Conservation (phyloP, 805 yeast species). For the Wickerhamiella sorbophila region DNA sequence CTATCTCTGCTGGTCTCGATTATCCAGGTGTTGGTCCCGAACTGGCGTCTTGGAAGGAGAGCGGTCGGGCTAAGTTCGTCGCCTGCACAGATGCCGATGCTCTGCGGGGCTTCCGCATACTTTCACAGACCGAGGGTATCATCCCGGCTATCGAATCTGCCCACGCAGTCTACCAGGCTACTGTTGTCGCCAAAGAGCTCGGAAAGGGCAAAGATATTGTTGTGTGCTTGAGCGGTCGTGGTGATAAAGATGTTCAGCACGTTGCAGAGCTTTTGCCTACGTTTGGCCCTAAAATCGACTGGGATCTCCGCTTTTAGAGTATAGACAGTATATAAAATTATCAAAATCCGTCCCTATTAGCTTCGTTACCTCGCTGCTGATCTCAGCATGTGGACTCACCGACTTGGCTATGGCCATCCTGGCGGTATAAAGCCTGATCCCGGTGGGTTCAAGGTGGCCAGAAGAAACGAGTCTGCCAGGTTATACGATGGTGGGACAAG, state of each 20-base stretch:
- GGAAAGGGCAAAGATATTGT: conserved; percentile 64
- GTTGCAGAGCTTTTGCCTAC: conserved; percentile 89
- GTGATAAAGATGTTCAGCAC: conserved; percentile 96
- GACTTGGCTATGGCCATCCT: conserved; percentile 9
- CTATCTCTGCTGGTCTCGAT: conserved; percentile 96
- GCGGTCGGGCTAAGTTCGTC: conserved; percentile 79
- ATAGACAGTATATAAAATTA: too few relatives aligned
- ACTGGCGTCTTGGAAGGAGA: conserved; percentile 84
- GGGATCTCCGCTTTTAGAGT: conserved; percentile 74
- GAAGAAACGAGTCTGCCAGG: neutral
- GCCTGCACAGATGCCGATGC: conserved; percentile 97
- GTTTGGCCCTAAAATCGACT: conserved; percentile 80
- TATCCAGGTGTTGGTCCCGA: conserved; percentile 99
- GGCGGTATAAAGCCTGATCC: conserved; percentile 9
- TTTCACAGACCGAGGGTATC: conserved; percentile 92
- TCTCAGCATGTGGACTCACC: neutral
- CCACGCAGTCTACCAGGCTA: conserved; percentile 88
- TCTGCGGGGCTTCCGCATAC: conserved; percentile 69
- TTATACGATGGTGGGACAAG: neutral
- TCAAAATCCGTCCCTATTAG: too few relatives aligned
- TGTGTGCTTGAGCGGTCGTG: conserved; percentile 92
- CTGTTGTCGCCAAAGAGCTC: conserved; percentile 75
- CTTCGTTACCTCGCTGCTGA: too few relatives aligned
- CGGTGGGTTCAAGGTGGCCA: conserved; percentile 4
- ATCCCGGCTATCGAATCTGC: conserved; percentile 97